phyloP scores from a whole-genome alignment of 1,284 basidiomycete species.

The Lignosus rhinocerotis region DNA sequence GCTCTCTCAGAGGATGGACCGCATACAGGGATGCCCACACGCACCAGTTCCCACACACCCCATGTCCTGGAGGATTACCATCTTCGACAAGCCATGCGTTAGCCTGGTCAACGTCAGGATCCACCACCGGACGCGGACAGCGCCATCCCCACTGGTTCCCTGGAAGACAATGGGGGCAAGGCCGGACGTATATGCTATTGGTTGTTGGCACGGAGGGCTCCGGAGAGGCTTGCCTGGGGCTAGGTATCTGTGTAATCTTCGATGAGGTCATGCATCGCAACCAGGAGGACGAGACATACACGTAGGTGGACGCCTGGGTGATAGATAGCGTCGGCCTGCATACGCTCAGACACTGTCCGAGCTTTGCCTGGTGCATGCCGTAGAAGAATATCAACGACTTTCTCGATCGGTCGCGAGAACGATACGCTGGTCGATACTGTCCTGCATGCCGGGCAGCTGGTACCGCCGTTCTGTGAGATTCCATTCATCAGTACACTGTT shows the following conservation, averaged over 20 bases:
- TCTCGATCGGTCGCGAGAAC: constrained; percentile 68
- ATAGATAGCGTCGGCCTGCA: constrained; percentile 78
- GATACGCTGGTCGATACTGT: constrained; percentile 62
- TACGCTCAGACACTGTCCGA: constrained; percentile 63
- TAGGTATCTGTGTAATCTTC: constrained; percentile 54
- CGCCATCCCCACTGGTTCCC: constrained; percentile 71
- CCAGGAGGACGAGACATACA: constrained; percentile 44
- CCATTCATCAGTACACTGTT: constrained; percentile 1
- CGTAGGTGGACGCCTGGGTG: constrained; percentile 61
- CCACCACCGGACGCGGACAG: constrained; percentile 71
- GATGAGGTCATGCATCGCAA: neutral
- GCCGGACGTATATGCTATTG: constrained; percentile 61
- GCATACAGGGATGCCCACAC: constrained; percentile 12
- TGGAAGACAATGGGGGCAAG: constrained; percentile 70
- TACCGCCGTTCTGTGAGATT: constrained; percentile 67
- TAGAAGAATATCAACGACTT: constrained; percentile 66
- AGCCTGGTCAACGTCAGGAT: constrained; percentile 63
- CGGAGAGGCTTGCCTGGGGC: constrained; percentile 70
- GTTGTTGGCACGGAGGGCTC: constrained; percentile 65
- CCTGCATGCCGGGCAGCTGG: constrained; percentile 77
- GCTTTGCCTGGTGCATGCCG: constrained; percentile 63
- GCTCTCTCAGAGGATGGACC: neutral
- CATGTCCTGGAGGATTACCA: constrained; percentile 72
- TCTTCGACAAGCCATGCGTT: constrained; percentile 73
- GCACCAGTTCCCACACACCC: constrained; percentile 75